phyloP scores from a whole-genome alignment of 1,284 basidiomycete species.

The Ustilago loliicola region DNA sequence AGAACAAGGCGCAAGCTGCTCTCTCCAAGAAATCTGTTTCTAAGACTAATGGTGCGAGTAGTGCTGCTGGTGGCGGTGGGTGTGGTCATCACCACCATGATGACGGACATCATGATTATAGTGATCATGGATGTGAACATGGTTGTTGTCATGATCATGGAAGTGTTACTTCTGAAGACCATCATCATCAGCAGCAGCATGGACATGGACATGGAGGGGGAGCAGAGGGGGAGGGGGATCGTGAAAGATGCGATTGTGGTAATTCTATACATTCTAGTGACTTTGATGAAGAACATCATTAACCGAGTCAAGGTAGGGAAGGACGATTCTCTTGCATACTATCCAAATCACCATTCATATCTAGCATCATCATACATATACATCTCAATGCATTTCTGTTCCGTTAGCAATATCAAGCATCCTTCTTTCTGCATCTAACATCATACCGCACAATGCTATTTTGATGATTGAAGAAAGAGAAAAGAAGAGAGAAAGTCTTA shows the following conservation, averaged over 20 bases:
- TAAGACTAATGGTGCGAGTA: neutral
- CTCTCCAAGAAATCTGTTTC: constrained; percentile 21
- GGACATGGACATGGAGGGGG: neutral
- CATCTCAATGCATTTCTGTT: too few relatives aligned
- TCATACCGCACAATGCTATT: constrained; percentile 4
- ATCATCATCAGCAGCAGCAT: constrained; percentile 16
- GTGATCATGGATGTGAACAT: constrained; percentile 21
- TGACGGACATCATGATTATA: constrained; percentile 22
- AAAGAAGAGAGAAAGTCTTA: neutral
- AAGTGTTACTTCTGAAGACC: constrained; percentile 16
- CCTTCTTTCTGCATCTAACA: neutral
- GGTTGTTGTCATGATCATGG: constrained; percentile 29
- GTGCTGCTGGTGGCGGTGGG: neutral
- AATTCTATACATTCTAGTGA: constrained; percentile 55
- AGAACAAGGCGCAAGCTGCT: constrained; percentile 54
- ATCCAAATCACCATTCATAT: neutral
- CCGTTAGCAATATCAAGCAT: too few relatives aligned
- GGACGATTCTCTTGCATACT: too few relatives aligned
- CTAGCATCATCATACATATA: too few relatives aligned
- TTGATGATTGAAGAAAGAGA: too few relatives aligned
- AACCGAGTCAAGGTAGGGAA: too few relatives aligned
- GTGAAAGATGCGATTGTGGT: constrained; percentile 49
- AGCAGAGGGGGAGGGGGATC: neutral
- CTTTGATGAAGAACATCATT: constrained; percentile 33
- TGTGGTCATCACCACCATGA: constrained; percentile 18